Evolutionary conservation across 306 rosid species (phyloP), one percentile per base, ranked within the genome.

Genomic region (Parietaria judaica): DNA sequence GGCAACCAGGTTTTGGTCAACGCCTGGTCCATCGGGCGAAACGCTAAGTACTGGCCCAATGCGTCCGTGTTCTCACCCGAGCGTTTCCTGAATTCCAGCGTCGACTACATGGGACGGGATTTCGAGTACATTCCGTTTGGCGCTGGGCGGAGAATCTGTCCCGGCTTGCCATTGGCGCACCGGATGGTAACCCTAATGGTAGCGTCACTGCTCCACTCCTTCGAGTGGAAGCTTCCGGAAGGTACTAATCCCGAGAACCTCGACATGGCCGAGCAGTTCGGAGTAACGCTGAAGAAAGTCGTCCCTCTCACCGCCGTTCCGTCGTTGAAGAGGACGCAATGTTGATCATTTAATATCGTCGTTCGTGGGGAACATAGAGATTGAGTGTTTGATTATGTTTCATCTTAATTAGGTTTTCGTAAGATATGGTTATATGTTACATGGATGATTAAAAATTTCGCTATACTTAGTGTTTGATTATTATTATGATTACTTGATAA

Each of bases 211-310:
- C 31, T 76, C 14, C 63, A 58, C 5, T 49, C 8, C 51, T 63
- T 76, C 67, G 65, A 76, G 45, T 76, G 76, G 77, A 56, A 39
- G 44, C 68, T 76, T 13, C 76, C 81, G 6, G 15, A 48, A 6
- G 70, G 66, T 1, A 62, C 31, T 54, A 62, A 44, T 68, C 58
- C 71, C n/a, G 15, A 58, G 3, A 37, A 53, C 11, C 11, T 64
- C 7, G 64, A 67, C 38, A 48, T 72, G 60, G 63, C 14, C 4
- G 72, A 64, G 55, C 66, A 67, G 36, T 57, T 54, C 43, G 70
- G 70, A 15, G 34, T 67, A 6, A 9, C 61, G 0, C 15, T 67
- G 72, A 14, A 36, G 6, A 76, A 41, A 41, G 45, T 8, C 9
- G 9, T 5, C 6, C 45, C 45, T 5, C 45, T 41, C 9, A 5